Conservation (phyloP, 2,329 filamentous ascomycete genomes). For the Epicoccum sorghinum region DNA sequence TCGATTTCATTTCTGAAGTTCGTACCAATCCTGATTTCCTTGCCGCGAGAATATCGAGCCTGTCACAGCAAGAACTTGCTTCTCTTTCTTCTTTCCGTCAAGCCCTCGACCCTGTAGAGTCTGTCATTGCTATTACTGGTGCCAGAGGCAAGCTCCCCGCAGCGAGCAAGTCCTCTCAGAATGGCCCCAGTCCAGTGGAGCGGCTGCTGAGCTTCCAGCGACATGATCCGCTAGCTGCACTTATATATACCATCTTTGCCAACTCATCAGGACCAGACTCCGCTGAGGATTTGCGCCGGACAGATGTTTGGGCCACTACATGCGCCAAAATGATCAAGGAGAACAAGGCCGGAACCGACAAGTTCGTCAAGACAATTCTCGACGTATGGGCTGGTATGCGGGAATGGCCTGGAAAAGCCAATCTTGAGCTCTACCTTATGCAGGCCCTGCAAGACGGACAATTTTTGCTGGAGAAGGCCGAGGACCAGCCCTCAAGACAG, state of each 20-base stretch:
- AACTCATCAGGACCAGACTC: constrained; percentile 83
- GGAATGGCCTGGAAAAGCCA: constrained; percentile 87
- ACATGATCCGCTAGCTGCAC: constrained; percentile 81
- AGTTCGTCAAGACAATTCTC: constrained; percentile 81
- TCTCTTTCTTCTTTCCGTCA: constrained; percentile 80
- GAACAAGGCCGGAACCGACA: constrained; percentile 76
- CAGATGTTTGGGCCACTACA: constrained; percentile 86
- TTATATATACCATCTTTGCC: constrained; percentile 89
- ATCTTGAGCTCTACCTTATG: constrained; percentile 94
- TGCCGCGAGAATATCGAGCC: constrained; percentile 76
- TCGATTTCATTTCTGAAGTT: constrained; percentile 81
- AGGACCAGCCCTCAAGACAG: constrained; percentile 73
- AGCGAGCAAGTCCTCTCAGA: constrained; percentile 57
- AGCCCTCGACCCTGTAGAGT: constrained; percentile 80
- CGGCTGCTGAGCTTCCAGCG: constrained; percentile 86
- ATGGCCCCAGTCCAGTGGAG: constrained; percentile 72
- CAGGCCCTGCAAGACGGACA: constrained; percentile 91
- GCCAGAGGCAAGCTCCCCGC: constrained; percentile 57
- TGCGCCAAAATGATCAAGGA: constrained; percentile 83
- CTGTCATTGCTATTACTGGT: constrained; percentile 73
- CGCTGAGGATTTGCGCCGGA: constrained; percentile 77
- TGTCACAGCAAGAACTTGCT: constrained; percentile 77
- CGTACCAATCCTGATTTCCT: constrained; percentile 88
- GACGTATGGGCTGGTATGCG: constrained; percentile 87
- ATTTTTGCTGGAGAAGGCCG: constrained; percentile 84